Evolutionary conservation across 176 grass and related monocot genomes (phyloP).

Genomic region (Puccinellia tenuiflora): DNA sequence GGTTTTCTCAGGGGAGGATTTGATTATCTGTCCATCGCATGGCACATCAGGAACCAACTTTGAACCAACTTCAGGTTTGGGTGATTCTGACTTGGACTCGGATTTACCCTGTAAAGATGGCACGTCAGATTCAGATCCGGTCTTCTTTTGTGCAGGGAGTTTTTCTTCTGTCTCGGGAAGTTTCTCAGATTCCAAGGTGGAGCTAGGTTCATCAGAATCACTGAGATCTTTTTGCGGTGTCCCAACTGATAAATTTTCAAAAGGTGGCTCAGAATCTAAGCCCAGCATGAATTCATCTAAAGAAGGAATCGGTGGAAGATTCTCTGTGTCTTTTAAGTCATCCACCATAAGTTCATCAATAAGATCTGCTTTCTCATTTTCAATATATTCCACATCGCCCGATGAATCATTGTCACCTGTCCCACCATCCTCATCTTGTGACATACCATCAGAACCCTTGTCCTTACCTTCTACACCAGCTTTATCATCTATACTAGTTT

Average conservation of each 20-base stretch:
- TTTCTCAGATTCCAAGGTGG: conserved; percentile 29
- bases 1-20: conserved; percentile 24
- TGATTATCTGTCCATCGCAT: background rate
- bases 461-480: conserved; percentile 18
- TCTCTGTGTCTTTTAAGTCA: conserved; percentile 64
- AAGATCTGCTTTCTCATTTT: conserved; percentile 72
- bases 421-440: conserved; percentile 35
- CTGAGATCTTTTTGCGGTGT: conserved; percentile 39
- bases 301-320: conserved; percentile 73
- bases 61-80: conserved; percentile 17
- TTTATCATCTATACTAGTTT: conserved; percentile 29
- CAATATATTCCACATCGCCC: conserved; percentile 37
- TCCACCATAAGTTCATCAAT: conserved; percentile 96
- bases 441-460: conserved; percentile 36
- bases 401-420: conserved; percentile 38
- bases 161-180: conserved; percentile 29
- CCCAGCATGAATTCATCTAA: conserved; percentile 97
- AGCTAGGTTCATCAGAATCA: conserved; percentile 34
- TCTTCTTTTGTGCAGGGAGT: conserved; percentile 26
- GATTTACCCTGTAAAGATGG: conserved; percentile 35
- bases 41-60: conserved; percentile 10
- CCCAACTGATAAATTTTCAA: conserved; percentile 61
- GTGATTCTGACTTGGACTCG: conserved; percentile 33
- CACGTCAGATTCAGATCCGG: conserved; percentile 21
- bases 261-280: conserved; percentile 91